phyloP scores from a whole-genome alignment of 352 stramenopile genomes.

The Phytopythium sindhum region DNA sequence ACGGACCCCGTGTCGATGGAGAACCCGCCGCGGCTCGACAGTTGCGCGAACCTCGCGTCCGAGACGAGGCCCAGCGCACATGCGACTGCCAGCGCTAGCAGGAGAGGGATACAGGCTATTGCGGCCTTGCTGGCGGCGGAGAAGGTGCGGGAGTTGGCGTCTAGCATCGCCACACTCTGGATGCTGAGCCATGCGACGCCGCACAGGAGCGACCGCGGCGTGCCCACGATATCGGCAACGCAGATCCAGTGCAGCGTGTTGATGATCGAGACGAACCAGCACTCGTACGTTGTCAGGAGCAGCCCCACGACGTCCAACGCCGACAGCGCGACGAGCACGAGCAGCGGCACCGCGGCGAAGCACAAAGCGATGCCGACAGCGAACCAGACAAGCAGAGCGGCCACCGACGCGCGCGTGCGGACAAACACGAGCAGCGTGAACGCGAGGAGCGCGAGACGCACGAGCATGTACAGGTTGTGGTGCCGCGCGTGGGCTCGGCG shows the following conservation, averaged over 20 bases:
- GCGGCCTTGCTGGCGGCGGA: conserved; percentile 16
- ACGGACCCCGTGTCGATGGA: conserved; percentile 18
- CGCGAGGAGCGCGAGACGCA: background rate
- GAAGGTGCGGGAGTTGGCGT: conserved; percentile 29
- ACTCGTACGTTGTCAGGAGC: conserved; percentile 19
- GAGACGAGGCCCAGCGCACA: conserved; percentile 17
- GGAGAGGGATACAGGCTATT: conserved; percentile 17
- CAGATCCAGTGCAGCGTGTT: conserved; percentile 26
- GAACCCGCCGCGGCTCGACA: conserved; percentile 2
- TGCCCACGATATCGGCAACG: conserved; percentile 17
- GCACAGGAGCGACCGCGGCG: conserved; percentile 18
- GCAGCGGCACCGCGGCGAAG: conserved; percentile 2
- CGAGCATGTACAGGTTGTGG: background rate
- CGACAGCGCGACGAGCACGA: conserved; percentile 16
- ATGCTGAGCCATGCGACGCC: conserved; percentile 20
- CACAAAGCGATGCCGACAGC: background rate
- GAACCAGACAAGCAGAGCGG: background rate
- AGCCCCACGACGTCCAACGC: conserved; percentile 18
- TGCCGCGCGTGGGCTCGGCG: background rate
- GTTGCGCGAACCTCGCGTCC: conserved; percentile 4
- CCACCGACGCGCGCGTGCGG: background rate
- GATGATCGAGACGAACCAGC: conserved; percentile 25
- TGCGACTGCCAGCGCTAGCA: conserved; percentile 22
- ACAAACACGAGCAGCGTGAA: conserved; percentile 3
- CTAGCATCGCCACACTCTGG: conserved; percentile 22